phyloP scores from a whole-genome alignment of 1,139 yeast species.

The Diutina scorzettiae region DNA sequence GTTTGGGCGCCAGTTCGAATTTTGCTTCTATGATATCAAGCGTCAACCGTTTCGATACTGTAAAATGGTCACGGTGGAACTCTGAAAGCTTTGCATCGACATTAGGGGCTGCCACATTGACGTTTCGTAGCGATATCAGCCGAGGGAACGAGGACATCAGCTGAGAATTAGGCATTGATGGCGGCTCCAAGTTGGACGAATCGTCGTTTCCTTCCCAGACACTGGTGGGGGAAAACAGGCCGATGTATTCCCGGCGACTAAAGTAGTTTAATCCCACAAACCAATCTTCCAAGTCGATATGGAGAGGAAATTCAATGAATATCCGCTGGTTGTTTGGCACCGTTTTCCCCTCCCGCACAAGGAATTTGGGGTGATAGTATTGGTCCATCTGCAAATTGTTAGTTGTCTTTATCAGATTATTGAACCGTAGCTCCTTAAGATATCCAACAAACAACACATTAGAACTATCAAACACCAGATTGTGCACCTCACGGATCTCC shows the following conservation, averaged over 20 bases:
- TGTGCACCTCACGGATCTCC: constrained; percentile 58
- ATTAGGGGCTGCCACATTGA: neutral
- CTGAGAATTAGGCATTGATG: neutral
- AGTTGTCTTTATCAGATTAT: constrained; percentile 26
- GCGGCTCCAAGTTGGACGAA: neutral
- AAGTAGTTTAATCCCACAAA: constrained; percentile 59
- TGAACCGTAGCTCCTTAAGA: constrained; percentile 39
- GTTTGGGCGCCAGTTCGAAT: constrained; percentile 18
- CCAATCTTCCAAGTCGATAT: constrained; percentile 78
- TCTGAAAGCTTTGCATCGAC: constrained; percentile 11
- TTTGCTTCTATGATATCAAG: constrained; percentile 62
- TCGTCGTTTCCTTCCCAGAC: neutral
- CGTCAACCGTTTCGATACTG: constrained; percentile 43
- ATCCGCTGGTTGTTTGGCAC: constrained; percentile 29
- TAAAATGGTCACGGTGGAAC: constrained; percentile 27
- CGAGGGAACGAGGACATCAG: neutral
- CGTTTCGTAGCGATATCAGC: neutral
- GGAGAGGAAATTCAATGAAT: constrained; percentile 52
- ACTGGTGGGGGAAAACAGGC: constrained; percentile 14
- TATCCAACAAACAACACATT: constrained; percentile 50
- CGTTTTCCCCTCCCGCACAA: constrained; percentile 23
- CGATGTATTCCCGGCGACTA: constrained; percentile 48
- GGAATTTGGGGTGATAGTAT: constrained; percentile 14
- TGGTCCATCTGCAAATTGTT: constrained; percentile 13
- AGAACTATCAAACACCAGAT: constrained; percentile 50